Evolutionary conservation across 805 yeast species (phyloP).

Genomic region (Metschnikowia chrysomelidarum): DNA sequence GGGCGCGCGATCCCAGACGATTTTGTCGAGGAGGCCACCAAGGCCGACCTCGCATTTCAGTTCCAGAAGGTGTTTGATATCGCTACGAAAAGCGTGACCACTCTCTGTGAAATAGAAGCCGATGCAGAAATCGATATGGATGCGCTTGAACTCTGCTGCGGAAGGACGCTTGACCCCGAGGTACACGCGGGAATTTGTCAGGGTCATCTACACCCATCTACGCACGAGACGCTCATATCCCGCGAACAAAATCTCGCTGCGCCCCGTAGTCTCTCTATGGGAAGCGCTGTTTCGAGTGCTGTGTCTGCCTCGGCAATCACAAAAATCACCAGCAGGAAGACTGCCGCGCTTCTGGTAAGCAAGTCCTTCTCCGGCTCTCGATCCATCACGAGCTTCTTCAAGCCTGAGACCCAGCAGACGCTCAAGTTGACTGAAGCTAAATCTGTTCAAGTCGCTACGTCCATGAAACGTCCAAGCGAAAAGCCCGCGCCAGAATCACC

Average conservation of each 20-base stretch:
- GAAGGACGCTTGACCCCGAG: constrained; percentile 41
- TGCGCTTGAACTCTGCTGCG: constrained; percentile 44
- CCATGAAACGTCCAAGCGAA: constrained; percentile 9
- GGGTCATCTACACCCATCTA: constrained; percentile 68
- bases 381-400: constrained; percentile 18
- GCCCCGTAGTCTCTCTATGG: constrained; percentile 15
- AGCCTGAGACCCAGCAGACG: constrained; percentile 2
- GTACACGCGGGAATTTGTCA: constrained; percentile 55
- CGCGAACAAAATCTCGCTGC: constrained; percentile 41
- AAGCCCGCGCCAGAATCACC: constrained; percentile 17
- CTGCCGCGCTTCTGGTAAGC: constrained; percentile 2
- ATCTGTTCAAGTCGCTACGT: neutral
- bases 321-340: too few relatives aligned
- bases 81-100: constrained; percentile 39
- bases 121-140: constrained; percentile 43
- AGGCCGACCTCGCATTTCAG: constrained; percentile 77
- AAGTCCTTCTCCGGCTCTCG: constrained; percentile 11
- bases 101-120: constrained; percentile 57
- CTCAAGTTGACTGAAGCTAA: neutral
- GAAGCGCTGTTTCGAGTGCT: neutral
- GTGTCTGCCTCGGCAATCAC: too few relatives aligned
- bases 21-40: constrained; percentile 57
- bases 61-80: constrained; percentile 88
- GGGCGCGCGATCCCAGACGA: constrained; percentile 58
- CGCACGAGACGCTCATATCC: constrained; percentile 45